Conservation (phyloP, 371 early-diverging fungal species). For the Mortierella sp. region DNA sequence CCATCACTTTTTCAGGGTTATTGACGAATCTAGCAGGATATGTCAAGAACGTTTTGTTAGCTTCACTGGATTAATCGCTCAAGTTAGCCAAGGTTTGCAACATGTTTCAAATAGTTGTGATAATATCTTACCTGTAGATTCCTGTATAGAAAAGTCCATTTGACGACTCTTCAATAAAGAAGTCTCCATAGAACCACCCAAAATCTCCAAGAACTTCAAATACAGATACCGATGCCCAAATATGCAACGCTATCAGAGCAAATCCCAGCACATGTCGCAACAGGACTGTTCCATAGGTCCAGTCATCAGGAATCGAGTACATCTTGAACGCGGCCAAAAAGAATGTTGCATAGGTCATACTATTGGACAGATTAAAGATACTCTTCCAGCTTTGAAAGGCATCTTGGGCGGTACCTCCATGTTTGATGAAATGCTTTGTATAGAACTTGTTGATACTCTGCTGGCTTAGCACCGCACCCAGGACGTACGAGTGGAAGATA, state of each 20-base stretch:
- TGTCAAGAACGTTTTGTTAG: constrained; percentile 2
- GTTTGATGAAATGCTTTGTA: constrained; percentile 93
- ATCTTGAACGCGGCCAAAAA: constrained; percentile 78
- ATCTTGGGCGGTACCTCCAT: constrained; percentile 86
- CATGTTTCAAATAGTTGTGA: too few relatives aligned
- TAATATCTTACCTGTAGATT: constrained; percentile 75
- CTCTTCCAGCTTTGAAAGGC: constrained; percentile 96
- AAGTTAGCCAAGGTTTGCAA: background rate
- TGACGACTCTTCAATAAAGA: constrained; percentile 81
- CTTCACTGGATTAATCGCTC: constrained; percentile 9
- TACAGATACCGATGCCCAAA: constrained; percentile 88
- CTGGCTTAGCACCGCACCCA: constrained; percentile 80
- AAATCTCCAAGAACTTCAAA: constrained; percentile 92
- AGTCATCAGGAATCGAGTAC: constrained; percentile 78
- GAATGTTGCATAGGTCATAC: constrained; percentile 91
- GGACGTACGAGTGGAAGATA: constrained; percentile 82
- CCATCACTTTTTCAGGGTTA: constrained; percentile 92
- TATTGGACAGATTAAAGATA: constrained; percentile 89
- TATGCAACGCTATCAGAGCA: constrained; percentile 83
- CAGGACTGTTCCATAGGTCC: constrained; percentile 78
- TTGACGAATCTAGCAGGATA: constrained; percentile 78
- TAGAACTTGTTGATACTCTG: constrained; percentile 87
- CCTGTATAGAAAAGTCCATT: constrained; percentile 81
- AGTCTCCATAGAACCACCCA: constrained; percentile 95
- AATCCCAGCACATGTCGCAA: constrained; percentile 83